Evolutionary conservation across 345 rosid genomes (phyloP).

Genomic region (Salix viminalis): DNA sequence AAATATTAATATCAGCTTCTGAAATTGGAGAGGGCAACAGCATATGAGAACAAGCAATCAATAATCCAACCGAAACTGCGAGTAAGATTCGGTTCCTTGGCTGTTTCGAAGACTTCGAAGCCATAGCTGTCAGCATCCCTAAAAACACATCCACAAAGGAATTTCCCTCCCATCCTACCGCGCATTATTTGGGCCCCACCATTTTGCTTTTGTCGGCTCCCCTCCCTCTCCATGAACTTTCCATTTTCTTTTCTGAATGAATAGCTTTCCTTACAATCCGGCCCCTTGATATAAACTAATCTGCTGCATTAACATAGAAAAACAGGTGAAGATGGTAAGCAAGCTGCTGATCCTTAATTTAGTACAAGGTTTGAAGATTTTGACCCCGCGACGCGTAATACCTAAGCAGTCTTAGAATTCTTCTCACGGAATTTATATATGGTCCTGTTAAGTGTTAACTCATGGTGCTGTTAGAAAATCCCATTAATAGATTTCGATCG

Average conservation of each 20-base stretch:
- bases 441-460: too few species aligned
- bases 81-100: conserved; percentile 27
- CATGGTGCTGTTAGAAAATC: too few species aligned
- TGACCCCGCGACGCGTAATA: not conserved
- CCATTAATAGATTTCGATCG: too few species aligned
- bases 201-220: conserved; percentile 34
- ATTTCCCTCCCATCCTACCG: conserved; percentile 28
- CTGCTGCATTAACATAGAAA: not conserved
- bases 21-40: not conserved
- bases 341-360: not conserved
- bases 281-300: not conserved
- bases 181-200: conserved; percentile 40
- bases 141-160: not conserved
- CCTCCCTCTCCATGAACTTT: conserved; percentile 2
- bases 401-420: not conserved
- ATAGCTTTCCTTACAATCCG: not conserved
- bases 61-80: not conserved
- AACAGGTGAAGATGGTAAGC: not conserved
- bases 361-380: not conserved
- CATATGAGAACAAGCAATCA: not conserved
- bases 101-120: conserved; percentile 14
- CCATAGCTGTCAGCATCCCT: not conserved
- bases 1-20: not conserved
- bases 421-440: too few species aligned
- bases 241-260: not conserved